These are phyloP conservation scores for Millerago galiae DNA, from an alignment of 805 yeast species.

Conservation along the genomic window DNA sequence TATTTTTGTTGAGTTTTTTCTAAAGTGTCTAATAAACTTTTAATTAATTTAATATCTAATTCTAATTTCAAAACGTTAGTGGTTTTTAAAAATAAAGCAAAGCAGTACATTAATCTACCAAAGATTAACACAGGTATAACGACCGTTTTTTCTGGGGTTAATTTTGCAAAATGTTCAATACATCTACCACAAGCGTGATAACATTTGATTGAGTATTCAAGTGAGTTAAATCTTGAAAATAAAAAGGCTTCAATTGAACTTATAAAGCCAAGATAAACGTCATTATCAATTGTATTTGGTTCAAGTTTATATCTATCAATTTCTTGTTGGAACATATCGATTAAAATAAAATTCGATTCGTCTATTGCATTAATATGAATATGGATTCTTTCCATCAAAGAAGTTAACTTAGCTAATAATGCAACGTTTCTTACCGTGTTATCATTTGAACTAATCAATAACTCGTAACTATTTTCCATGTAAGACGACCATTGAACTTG, in stretches of 20 bases:
- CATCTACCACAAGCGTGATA: conserved; percentile 17
- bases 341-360: conserved; percentile 13
- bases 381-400: conserved; percentile 51
- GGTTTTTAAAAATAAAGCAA: conserved; percentile 22
- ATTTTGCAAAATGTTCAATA: conserved; percentile 11
- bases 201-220: conserved; percentile 16
- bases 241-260: conserved; percentile 22
- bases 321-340: conserved; percentile 14
- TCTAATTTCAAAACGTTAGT: conserved; percentile 17
- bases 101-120: conserved; percentile 24
- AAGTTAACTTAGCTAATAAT: conserved; percentile 50
- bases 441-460: conserved; percentile 34
- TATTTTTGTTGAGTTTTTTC: conserved; percentile 12
- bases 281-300: conserved; percentile 7
- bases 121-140: conserved; percentile 18
- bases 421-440: conserved; percentile 40
- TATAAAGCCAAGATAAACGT: conserved; percentile 15
- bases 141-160: conserved; percentile 14
- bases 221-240: conserved; percentile 16
- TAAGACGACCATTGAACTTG: conserved; percentile 56
- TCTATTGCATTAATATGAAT: conserved; percentile 11
- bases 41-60: conserved; percentile 12
- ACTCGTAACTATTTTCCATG: conserved; percentile 52
- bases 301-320: conserved; percentile 10
- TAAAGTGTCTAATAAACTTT: conserved; percentile 12